Evolutionary conservation across 2,329 filamentous ascomycete genomes (phyloP), one percentile per base, ranked within the genome.

Genomic region (Calycina marina): DNA sequence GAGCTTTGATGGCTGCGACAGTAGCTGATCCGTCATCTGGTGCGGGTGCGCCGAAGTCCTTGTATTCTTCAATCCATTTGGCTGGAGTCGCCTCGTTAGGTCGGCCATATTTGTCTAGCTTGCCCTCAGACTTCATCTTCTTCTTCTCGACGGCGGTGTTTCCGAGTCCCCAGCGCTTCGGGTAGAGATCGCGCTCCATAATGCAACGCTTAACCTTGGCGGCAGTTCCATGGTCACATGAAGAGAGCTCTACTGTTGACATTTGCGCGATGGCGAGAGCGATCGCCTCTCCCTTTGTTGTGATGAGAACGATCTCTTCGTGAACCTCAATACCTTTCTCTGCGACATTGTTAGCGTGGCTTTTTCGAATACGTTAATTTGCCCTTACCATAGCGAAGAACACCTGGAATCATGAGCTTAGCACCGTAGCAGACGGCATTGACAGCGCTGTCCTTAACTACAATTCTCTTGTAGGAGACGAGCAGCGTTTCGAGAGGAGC

Each of bases 161-260:
- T 40, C 90, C 90, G 54, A 96, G 73, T 45, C 90, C 90, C 90
- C 90, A 98, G 67, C 88, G 70, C 57, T 85, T 73, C 42, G 90
- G 90, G 70, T 98, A 98, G 38, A 96, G 69, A 56, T 96, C 90
- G 50, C 90, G 82, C 69, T 98, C 90, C 90, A 98, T 98, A 60
- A 98, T 98, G 61, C 86, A 93, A 51, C 90, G 79, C 77, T 98
- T 98, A 56, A 98, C 84, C 69, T 94, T 96, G 49, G 90, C 90
- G 38, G 96, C 88, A 37, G 94, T 85, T 49, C 90, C 90, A 60
- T 98, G 90, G 55, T 96, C 86, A 60, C 90, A 96, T 18, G 85
- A 88, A 17, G 84, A 84, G 60, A 98, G 82, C 63, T 96, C 90
- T 30, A 94, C 85, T 3, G 86, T 93, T 24, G 85, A 93, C 90